phyloP scores from a whole-genome alignment of 352 stramenopile species.

The Globisporangium camurandrum region DNA sequence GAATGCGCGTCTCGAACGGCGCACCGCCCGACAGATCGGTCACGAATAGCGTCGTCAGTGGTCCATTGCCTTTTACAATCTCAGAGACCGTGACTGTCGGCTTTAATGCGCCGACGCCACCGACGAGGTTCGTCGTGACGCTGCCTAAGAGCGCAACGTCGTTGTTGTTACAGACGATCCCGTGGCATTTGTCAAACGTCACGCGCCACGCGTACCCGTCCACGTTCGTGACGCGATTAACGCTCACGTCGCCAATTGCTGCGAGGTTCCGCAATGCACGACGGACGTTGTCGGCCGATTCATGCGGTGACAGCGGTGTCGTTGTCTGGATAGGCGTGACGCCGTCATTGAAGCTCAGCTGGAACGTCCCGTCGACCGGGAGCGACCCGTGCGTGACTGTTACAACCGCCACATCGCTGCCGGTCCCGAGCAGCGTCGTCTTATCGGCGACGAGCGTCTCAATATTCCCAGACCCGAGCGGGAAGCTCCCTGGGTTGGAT shows the following conservation, averaged over 20 bases:
- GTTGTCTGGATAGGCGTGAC: conserved; percentile 22
- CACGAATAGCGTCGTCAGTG: conserved; percentile 35
- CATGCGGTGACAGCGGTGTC: conserved; percentile 47
- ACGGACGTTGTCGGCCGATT: conserved; percentile 31
- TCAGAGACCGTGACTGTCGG: conserved; percentile 46
- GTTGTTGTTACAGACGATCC: conserved; percentile 88
- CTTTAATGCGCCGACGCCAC: conserved; percentile 22
- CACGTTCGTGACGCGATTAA: conserved; percentile 43
- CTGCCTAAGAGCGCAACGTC: conserved; percentile 59
- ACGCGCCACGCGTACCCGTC: conserved; percentile 88
- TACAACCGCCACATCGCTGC: conserved; percentile 27
- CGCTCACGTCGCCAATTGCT: conserved; percentile 51
- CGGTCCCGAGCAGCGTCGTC: conserved; percentile 35
- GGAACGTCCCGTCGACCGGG: conserved; percentile 55
- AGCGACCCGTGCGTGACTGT: conserved; percentile 38
- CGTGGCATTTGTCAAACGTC: conserved; percentile 82
- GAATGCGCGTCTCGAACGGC: conserved; percentile 59
- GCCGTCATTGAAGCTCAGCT: conserved; percentile 35
- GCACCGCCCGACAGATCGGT: conserved; percentile 74
- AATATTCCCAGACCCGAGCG: conserved; percentile 64
- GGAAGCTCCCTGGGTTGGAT: conserved; percentile 90
- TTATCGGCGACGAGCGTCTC: conserved; percentile 31
- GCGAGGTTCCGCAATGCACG: conserved; percentile 35
- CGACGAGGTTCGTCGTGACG: conserved; percentile 33
- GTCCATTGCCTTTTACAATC: conserved; percentile 43